phyloP scores from a whole-genome alignment of 2,329 filamentous ascomycete genomes.

The Dendryphion nanum region DNA sequence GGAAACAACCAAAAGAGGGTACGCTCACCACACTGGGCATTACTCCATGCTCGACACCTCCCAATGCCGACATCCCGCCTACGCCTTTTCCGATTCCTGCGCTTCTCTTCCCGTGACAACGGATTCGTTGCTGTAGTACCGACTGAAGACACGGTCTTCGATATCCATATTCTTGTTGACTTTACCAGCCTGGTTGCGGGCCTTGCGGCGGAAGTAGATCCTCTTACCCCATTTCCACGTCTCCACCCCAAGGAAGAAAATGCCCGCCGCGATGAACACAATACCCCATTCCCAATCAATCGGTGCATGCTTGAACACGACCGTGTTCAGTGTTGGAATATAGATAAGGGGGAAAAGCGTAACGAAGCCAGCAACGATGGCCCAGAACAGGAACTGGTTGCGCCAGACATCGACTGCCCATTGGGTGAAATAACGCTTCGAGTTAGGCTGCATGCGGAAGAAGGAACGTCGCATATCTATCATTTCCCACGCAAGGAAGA shows the following conservation, averaged over 20 bases:
- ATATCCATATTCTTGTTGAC: too few relatives aligned
- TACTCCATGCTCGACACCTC: too few relatives aligned
- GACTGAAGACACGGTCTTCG: too few relatives aligned
- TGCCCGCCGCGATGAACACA: constrained; percentile 57
- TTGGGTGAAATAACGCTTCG: too few relatives aligned
- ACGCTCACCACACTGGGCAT: too few relatives aligned
- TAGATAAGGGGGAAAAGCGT: constrained; percentile 53
- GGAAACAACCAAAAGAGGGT: too few relatives aligned
- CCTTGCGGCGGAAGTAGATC: constrained; percentile 1
- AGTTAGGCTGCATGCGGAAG: constrained; percentile 69
- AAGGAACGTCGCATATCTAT: constrained; percentile 69
- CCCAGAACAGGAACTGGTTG: constrained; percentile 62
- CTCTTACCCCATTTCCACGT: constrained; percentile 65
- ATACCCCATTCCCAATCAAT: constrained; percentile 71
- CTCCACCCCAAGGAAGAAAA: constrained; percentile 66
- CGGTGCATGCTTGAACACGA: constrained; percentile 64
- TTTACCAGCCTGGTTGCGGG: too few relatives aligned
- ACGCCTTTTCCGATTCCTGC: too few relatives aligned
- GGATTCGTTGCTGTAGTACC: too few relatives aligned
- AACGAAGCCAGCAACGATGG: constrained; percentile 42
- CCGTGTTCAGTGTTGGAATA: constrained; percentile 65
- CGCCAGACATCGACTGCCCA: constrained; percentile 68
- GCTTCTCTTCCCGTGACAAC: too few relatives aligned
- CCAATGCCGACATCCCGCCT: too few relatives aligned
- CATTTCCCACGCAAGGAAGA: constrained; percentile 79